Evolutionary conservation across 1,284 basidiomycete species (phyloP).

Genomic region (Coriolopsis trogii): DNA sequence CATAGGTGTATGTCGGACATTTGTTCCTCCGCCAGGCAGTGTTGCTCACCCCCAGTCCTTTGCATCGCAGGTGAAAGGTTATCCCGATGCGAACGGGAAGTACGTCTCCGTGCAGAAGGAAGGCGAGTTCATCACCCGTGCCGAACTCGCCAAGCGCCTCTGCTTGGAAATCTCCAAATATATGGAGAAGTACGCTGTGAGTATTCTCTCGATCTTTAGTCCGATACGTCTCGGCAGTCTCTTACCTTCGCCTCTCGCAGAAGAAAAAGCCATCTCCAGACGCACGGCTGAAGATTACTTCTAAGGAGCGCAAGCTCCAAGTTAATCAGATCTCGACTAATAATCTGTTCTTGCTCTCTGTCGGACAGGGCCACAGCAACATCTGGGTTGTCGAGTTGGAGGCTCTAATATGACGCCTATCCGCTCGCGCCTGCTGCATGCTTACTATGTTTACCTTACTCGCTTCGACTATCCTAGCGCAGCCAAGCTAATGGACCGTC

Average conservation of each 20-base stretch:
- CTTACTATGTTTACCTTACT: not conserved
- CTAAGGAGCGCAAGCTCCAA: too few species aligned
- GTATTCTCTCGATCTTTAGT: not conserved
- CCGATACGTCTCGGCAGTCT: too few species aligned
- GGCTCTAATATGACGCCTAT: conserved; percentile 7
- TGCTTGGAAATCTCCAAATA: conserved; percentile 16
- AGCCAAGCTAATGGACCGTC: too few species aligned
- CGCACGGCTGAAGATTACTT: too few species aligned
- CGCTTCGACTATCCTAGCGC: too few species aligned
- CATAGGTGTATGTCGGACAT: conserved; percentile 17
- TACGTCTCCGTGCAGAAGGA: conserved; percentile 14
- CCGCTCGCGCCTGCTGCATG: not conserved
- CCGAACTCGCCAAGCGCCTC: conserved; percentile 16
- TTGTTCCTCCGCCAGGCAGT: not conserved
- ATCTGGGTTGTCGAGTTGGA: conserved; percentile 29
- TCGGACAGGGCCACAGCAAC: conserved; percentile 16
- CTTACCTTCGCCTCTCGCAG: not conserved
- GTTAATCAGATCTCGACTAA: conserved; percentile 15
- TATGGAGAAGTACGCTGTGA: conserved; percentile 12
- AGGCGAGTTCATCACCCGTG: conserved; percentile 18
- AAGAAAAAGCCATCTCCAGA: conserved; percentile 8
- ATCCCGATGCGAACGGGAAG: too few species aligned
- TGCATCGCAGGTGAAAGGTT: too few species aligned
- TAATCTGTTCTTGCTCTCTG: conserved; percentile 23
- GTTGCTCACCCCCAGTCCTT: not conserved